Evolutionary conservation across 495 filamentous ascomycete genomes (phyloP).

Genomic region (Extremus antarcticus): DNA sequence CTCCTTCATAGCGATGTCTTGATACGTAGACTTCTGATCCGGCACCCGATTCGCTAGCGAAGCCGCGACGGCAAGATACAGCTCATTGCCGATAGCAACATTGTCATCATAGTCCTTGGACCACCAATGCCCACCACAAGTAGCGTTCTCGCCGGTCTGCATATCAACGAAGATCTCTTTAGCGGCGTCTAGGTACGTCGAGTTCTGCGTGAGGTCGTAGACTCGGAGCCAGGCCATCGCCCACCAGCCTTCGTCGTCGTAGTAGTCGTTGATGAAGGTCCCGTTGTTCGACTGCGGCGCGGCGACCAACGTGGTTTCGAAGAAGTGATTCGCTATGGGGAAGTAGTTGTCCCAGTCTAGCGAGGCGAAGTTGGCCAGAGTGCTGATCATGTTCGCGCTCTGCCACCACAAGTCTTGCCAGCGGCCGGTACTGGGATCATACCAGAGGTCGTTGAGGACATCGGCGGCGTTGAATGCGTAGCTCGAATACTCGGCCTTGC

Average conservation of each 20-base stretch:
- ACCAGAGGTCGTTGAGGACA: slow-evolving; percentile 15
- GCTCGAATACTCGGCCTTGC: background rate
- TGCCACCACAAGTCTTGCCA: slow-evolving; percentile 59
- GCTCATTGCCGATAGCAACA: slow-evolving; percentile 67
- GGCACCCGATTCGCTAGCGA: slow-evolving; percentile 57
- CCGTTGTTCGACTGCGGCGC: slow-evolving; percentile 1
- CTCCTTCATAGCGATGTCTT: slow-evolving; percentile 43
- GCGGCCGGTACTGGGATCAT: slow-evolving; percentile 19
- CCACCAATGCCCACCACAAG: slow-evolving; percentile 61
- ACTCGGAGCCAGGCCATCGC: slow-evolving; percentile 25
- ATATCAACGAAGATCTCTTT: slow-evolving; percentile 50
- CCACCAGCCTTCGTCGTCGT: slow-evolving; percentile 32
- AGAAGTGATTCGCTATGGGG: slow-evolving; percentile 12
- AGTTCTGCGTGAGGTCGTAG: slow-evolving; percentile 25
- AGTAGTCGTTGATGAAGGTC: slow-evolving; percentile 24
- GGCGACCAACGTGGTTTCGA: slow-evolving; percentile 17
- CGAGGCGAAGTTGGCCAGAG: slow-evolving; percentile 1
- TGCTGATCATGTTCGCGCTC: slow-evolving; percentile 55
- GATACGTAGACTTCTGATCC: slow-evolving; percentile 40
- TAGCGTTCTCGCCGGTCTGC: slow-evolving; percentile 32
- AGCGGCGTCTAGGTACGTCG: slow-evolving; percentile 33
- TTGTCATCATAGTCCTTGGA: slow-evolving; percentile 26
- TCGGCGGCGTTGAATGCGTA: slow-evolving; percentile 2
- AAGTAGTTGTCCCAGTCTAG: background rate
- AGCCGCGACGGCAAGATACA: slow-evolving; percentile 59